Conservation (phyloP, 2,329 filamentous ascomycete species). For the Cryphonectria radicalis region DNA sequence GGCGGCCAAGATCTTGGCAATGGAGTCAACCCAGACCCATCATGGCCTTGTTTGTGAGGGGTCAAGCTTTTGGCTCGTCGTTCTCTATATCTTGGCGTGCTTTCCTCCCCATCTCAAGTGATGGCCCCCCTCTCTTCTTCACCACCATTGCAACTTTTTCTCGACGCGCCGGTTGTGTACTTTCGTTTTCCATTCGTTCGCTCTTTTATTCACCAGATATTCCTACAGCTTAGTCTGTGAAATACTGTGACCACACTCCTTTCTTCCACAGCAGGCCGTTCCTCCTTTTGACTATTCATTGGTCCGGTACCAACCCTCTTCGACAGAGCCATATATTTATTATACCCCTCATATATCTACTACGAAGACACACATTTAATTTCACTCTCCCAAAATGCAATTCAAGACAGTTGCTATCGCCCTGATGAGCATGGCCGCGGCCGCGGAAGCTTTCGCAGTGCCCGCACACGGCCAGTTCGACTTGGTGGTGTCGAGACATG, state of each 20-base stretch:
- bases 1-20: constrained; percentile 24
- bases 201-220: constrained; percentile 21
- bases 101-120: constrained; percentile 4
- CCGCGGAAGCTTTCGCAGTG: constrained; percentile 51
- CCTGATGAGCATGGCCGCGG: constrained; percentile 52
- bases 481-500: constrained; percentile 47
- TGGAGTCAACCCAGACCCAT: constrained; percentile 21
- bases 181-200: constrained; percentile 23
- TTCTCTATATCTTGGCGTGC: constrained; percentile 19
- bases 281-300: background rate
- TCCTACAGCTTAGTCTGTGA: constrained; percentile 13
- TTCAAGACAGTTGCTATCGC: constrained; percentile 54
- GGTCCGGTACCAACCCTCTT: constrained; percentile 28
- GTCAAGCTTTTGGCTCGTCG: constrained; percentile 16
- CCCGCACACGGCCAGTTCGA: constrained; percentile 40
- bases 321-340: constrained; percentile 17
- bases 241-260: constrained; percentile 24
- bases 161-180: constrained; percentile 25
- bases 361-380: background rate
- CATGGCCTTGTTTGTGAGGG: constrained; percentile 18
- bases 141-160: constrained; percentile 16
- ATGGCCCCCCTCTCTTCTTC: constrained; percentile 11
- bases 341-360: constrained; percentile 2
- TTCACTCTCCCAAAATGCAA: constrained; percentile 50
- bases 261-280: constrained; percentile 19